Conservation (phyloP, 2,329 filamentous ascomycete genomes). For the Elsinoe arachidis region DNA sequence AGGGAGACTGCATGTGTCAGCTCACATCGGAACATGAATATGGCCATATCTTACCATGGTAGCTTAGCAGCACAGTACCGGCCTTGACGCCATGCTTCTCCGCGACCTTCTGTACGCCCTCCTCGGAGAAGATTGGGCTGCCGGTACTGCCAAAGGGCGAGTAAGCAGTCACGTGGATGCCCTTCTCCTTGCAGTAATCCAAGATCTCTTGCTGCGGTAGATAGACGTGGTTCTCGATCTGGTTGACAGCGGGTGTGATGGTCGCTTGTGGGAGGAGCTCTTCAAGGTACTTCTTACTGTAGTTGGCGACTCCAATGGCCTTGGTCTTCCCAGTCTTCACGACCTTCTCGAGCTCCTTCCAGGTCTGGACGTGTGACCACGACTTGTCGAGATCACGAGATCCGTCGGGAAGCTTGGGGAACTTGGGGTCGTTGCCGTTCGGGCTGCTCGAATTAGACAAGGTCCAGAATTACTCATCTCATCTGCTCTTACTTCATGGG, state of each 20-base stretch:
- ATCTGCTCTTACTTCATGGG: conserved; percentile 67
- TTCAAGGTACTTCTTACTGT: conserved; percentile 39
- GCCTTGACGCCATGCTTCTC: conserved; percentile 41
- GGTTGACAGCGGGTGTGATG: conserved; percentile 58
- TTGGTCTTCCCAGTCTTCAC: conserved; percentile 39
- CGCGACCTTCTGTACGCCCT: conserved; percentile 39
- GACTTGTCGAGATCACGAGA: conserved; percentile 61
- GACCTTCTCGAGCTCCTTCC: conserved; percentile 66
- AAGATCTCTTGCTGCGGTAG: conserved; percentile 65
- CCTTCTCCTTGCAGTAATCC: conserved; percentile 57
- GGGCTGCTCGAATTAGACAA: conserved; percentile 52
- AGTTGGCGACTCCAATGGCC: conserved; percentile 44
- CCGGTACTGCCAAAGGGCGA: conserved; percentile 42
- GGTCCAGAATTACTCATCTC: conserved; percentile 42
- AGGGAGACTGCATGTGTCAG: conserved; percentile 47
- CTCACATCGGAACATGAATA: not conserved
- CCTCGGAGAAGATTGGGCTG: conserved; percentile 40
- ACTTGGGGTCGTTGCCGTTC: conserved; percentile 58
- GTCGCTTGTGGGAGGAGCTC: conserved; percentile 50
- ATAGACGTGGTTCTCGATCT: conserved; percentile 66
- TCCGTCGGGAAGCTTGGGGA: conserved; percentile 67
- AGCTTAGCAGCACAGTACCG: conserved; percentile 58
- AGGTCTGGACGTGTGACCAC: conserved; percentile 66
- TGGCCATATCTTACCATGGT: conserved; percentile 52
- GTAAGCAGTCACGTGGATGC: conserved; percentile 66